These are phyloP conservation scores for Boletus subcaerulescens DNA, from an alignment of 768 basidiomycete genomes.

Conservation along the genomic window DNA sequence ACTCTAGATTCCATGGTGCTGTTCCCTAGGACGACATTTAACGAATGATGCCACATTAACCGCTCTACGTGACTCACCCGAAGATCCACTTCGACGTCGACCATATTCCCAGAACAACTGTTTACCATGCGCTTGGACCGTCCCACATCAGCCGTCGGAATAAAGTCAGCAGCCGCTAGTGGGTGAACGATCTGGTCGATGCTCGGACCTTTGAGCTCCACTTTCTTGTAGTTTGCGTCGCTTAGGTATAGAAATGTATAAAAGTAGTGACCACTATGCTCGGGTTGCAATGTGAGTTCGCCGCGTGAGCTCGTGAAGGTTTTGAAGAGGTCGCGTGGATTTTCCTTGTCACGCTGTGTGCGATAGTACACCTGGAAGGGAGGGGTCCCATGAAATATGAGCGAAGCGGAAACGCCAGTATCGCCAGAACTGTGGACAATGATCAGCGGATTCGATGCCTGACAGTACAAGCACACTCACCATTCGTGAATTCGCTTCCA, in stretches of 20 bases:
- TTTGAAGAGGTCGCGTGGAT: slow-evolving; percentile 55
- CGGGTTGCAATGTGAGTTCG: slow-evolving; percentile 81
- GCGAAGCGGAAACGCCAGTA: slow-evolving; percentile 83
- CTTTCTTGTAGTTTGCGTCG: slow-evolving; percentile 79
- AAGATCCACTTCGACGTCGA: slow-evolving; percentile 79
- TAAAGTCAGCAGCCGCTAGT: slow-evolving; percentile 74
- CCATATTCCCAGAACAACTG: slow-evolving; percentile 75
- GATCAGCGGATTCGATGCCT: slow-evolving; percentile 4
- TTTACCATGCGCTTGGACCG: slow-evolving; percentile 56
- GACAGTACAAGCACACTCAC: slow-evolving; percentile 35
- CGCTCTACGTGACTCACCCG: slow-evolving; percentile 44
- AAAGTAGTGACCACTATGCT: slow-evolving; percentile 83
- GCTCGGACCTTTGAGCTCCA: slow-evolving; percentile 69
- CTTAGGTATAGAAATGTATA: slow-evolving; percentile 79
- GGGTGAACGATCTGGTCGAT: slow-evolving; percentile 92
- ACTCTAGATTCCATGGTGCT: slow-evolving; percentile 84
- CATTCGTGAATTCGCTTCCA: slow-evolving; percentile 92
- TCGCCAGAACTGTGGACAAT: slow-evolving; percentile 69
- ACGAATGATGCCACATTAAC: neutral
- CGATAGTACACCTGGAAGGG: slow-evolving; percentile 86
- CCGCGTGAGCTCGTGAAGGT: slow-evolving; percentile 69
- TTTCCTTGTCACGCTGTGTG: slow-evolving; percentile 66
- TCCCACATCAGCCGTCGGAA: slow-evolving; percentile 36
- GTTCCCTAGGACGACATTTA: slow-evolving; percentile 56
- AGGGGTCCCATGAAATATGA: slow-evolving; percentile 83